Conservation (phyloP, 1,284 basidiomycete species). For the Leccinum proliferum region DNA sequence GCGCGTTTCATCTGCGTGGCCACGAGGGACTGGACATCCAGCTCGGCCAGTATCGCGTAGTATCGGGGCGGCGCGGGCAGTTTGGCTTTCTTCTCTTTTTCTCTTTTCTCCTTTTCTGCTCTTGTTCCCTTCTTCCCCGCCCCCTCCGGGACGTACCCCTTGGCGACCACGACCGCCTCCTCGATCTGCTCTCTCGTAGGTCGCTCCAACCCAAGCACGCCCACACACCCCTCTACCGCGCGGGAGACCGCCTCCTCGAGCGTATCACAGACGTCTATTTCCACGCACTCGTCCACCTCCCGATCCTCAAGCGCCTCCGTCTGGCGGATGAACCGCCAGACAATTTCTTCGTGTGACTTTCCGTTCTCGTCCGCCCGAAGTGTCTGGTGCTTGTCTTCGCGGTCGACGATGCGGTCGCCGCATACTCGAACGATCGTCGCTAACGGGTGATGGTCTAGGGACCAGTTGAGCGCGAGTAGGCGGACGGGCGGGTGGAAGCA, state of each 20-base stretch:
- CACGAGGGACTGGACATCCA: conserved; percentile 53
- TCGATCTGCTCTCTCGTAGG: conserved; percentile 55
- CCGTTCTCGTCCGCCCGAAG: conserved; percentile 52
- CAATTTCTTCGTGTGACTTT: conserved; percentile 71
- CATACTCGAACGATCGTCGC: conserved; percentile 69
- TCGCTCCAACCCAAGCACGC: conserved; percentile 42
- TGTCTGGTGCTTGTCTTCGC: conserved; percentile 84
- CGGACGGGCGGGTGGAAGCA: conserved; percentile 48
- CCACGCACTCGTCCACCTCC: conserved; percentile 64
- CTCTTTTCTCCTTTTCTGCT: conserved; percentile 32
- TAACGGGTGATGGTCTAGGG: conserved; percentile 44
- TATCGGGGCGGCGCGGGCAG: conserved; percentile 44
- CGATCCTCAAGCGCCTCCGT: conserved; percentile 60
- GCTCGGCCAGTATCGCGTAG: conserved; percentile 72
- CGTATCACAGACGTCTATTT: conserved; percentile 54
- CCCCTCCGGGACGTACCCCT: conserved; percentile 40
- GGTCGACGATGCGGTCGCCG: conserved; percentile 63
- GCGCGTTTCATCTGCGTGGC: conserved; percentile 29
- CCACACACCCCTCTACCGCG: conserved; percentile 56
- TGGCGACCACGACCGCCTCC: conserved; percentile 52
- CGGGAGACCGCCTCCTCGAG: conserved; percentile 52
- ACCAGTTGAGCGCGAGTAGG: conserved; percentile 79
- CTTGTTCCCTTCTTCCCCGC: conserved; percentile 18
- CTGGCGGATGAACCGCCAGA: conserved; percentile 74
- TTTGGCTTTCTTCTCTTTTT: conserved; percentile 31